Base-by-base conservation (phyloP, 1,284 basidiomycete genomes). In the Polyporus tsugae region DNA sequence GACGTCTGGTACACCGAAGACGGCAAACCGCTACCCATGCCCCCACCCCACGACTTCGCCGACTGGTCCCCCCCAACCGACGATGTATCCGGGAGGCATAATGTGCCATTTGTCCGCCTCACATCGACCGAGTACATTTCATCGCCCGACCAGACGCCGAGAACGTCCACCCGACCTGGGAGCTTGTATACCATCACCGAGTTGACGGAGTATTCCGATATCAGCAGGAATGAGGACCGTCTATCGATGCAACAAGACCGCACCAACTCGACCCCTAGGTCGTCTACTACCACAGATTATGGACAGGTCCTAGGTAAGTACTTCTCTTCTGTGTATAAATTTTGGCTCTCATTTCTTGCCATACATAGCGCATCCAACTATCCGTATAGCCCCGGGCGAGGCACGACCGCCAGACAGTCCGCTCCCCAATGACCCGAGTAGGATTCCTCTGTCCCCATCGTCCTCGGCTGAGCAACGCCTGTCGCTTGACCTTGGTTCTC, bases 381-480 rank as follows among this genome's bases (percentile, higher is more conserved):
- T 60, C 38, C 58, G 13, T 5, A 1, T 39, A 13, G 6, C 22
- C 22, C 25, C 25, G 11, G 25, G 29, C 25, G 10, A 25, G 7
- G 38, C 22, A 17, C 13, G 22, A 9, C 4, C 39, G 15, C 25
- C 58, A 11, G 19, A 2, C 38, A 38, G 58, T 1, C 49, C 65
- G 10, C 46, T 65, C 52, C 86, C 60, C 4, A 35, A 57, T 29
- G 67, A 91, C 77, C 90, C 91, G 36, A 90, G 91, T 73, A 78
- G 80, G 10, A 90, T 91, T 67, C 86, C 87, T 36, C 84, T 87
- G 15, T 91, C 89, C 33, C 88, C 89, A 64, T 89, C 87, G 65
- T 84, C 78, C n/a, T 95, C 88, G 41, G 95, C 95, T 1, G 80
- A 95, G 22, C 88, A 91, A 62, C 83, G 87, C 25, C 82, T 95